Evolutionary conservation across 148 eudicot genomes (phyloP).

Genomic region (Chenopodium berlandieri): DNA sequence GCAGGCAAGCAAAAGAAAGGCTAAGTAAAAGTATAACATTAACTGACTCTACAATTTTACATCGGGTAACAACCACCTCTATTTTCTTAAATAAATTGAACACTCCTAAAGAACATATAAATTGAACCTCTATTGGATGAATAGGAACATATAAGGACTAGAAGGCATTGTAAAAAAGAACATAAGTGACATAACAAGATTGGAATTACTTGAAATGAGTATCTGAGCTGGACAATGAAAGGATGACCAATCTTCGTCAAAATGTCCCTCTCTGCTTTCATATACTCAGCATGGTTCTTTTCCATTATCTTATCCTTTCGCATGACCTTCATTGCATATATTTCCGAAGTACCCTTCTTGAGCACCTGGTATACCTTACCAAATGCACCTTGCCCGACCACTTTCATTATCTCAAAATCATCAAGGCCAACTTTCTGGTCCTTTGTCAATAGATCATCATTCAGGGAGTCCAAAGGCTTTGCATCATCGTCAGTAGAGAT

Average conservation of each 20-base stretch:
- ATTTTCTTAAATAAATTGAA: background rate
- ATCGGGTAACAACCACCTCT: background rate
- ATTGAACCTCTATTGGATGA: background rate
- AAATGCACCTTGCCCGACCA: constrained; percentile 89
- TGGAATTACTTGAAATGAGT: constrained; percentile 75
- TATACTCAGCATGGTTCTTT: constrained; percentile 84
- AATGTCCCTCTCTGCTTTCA: constrained; percentile 92
- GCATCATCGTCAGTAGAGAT: constrained; percentile 26
- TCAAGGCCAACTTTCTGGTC: constrained; percentile 61
- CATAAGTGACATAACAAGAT: background rate
- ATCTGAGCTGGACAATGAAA: constrained; percentile 82
- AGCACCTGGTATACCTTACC: constrained; percentile 87
- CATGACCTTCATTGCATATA: constrained; percentile 97
- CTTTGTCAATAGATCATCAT: constrained; percentile 34
- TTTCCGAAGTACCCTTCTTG: constrained; percentile 69
- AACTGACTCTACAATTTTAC: background rate
- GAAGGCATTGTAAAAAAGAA: background rate
- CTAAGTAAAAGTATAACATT: constrained; percentile 8
- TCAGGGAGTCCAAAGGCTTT: constrained; percentile 22
- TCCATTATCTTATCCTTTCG: constrained; percentile 92
- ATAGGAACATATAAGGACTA: background rate
- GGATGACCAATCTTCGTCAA: constrained; percentile 86
- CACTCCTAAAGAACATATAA: background rate
- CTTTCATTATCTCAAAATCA: constrained; percentile 73
- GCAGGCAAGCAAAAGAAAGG: constrained; percentile 28